These are phyloP conservation scores for Populus pruinosa DNA, from an alignment of 345 rosid genomes.

Conservation along the genomic window DNA sequence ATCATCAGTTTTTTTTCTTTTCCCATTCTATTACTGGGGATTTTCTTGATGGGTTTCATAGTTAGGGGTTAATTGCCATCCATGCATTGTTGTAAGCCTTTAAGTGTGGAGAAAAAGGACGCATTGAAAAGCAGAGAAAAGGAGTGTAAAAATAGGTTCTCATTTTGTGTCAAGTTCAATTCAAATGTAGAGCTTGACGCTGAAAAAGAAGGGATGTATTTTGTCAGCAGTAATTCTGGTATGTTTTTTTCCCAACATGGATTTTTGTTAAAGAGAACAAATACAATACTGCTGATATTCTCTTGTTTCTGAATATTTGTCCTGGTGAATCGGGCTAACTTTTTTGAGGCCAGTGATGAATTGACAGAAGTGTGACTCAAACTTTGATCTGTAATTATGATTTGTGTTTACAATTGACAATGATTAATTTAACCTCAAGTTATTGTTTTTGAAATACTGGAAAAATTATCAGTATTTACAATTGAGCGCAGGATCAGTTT, in stretches of 20 bases:
- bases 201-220: conserved; percentile 20
- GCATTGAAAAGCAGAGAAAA: not conserved
- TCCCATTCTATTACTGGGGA: not conserved
- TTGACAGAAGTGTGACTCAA: not conserved
- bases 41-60: conserved; percentile 12
- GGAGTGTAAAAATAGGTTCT: conserved; percentile 1
- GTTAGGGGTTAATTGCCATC: conserved; percentile 7
- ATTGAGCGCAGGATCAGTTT: conserved; percentile 32
- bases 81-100: conserved; percentile 14
- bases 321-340: not conserved
- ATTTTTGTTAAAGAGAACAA: not conserved
- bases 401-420: not conserved
- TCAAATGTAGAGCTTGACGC: not conserved
- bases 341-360: not conserved
- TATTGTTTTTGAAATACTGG: conserved; percentile 16
- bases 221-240: conserved; percentile 7
- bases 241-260: not conserved
- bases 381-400: not conserved
- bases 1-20: not conserved
- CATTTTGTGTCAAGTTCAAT: conserved; percentile 4
- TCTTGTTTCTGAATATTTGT: not conserved
- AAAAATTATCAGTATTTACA: not conserved
- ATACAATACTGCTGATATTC: conserved; percentile 1
- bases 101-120: conserved; percentile 5
- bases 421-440: not conserved